A percentile compares a stretch with the other conserved stretches of the same genome.
Conservation (phyloP, 2,329 filamentous ascomycete species). For the Pseudocercospora musae region DNA sequence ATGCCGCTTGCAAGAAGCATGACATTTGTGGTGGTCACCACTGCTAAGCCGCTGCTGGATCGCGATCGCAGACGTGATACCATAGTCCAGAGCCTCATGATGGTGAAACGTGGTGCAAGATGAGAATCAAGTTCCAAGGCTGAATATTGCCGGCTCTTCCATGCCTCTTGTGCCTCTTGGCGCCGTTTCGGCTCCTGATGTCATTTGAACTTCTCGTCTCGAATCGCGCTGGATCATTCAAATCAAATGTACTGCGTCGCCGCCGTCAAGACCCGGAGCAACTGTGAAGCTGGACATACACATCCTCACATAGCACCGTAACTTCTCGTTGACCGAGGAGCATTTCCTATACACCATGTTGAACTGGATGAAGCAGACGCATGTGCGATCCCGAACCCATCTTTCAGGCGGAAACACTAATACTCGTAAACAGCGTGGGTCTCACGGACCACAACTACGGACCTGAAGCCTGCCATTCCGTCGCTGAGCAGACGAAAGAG, state of each 20-base stretch:
- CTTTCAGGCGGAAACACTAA: constrained; percentile 23
- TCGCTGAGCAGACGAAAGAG: constrained; percentile 74
- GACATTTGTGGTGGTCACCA: too few species aligned
- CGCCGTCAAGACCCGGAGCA: background rate
- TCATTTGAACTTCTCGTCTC: background rate
- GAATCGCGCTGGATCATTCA: background rate
- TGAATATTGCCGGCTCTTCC: background rate
- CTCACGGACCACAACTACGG: constrained; percentile 97
- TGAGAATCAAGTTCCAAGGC: background rate
- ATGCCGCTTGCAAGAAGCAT: background rate
- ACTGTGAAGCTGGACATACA: background rate
- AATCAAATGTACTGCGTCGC: background rate
- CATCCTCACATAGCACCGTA: background rate
- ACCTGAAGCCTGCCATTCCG: constrained; percentile 78
- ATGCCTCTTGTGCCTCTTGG: background rate
- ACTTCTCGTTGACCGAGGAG: background rate
- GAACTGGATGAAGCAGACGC: constrained; percentile 94
- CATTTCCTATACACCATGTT: constrained; percentile 59
- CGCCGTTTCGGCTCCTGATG: background rate
- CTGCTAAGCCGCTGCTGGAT: too few species aligned
- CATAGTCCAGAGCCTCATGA: background rate
- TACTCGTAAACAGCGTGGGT: constrained; percentile 52
- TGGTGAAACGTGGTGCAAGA: background rate
- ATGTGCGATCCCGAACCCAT: constrained; percentile 42
- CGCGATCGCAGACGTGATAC: too few species aligned